These are phyloP conservation scores for Amylostereum areolatum DNA, from an alignment of 1,284 basidiomycete genomes.

Conservation along the genomic window DNA sequence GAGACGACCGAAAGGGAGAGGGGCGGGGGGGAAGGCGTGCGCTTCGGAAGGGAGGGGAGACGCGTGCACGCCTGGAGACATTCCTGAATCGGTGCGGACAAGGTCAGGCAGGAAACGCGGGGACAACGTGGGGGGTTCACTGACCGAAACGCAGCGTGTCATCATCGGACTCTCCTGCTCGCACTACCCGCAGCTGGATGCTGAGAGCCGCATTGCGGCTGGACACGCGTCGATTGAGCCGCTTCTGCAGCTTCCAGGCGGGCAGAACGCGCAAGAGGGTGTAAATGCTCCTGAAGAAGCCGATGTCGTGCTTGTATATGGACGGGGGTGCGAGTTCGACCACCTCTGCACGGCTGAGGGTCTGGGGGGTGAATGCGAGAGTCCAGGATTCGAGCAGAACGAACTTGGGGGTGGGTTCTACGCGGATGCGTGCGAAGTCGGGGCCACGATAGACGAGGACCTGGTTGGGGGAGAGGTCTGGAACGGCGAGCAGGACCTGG, in stretches of 20 bases:
- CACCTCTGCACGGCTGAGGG: constrained; percentile 22
- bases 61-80: constrained; percentile 32
- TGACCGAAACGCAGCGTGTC: constrained; percentile 35
- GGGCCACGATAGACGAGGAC: constrained; percentile 61
- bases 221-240: constrained; percentile 34
- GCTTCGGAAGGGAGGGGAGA: constrained; percentile 41
- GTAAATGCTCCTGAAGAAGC: constrained; percentile 70
- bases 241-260: constrained; percentile 61
- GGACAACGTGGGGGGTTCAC: constrained; percentile 7
- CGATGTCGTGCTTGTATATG: constrained; percentile 78
- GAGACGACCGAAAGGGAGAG: constrained; percentile 63
- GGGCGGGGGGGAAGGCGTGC: constrained; percentile 55
- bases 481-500: constrained; percentile 63
- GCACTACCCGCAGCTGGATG: constrained; percentile 45
- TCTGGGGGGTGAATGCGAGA: constrained; percentile 41
- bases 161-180: constrained; percentile 22
- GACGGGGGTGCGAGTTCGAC: constrained; percentile 60
- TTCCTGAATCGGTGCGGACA: constrained; percentile 25
- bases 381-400: constrained; percentile 74
- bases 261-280: constrained; percentile 66
- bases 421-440: constrained; percentile 50
- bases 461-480: constrained; percentile 61
- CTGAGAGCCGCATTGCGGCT: constrained; percentile 41
- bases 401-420: constrained; percentile 59
- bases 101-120: constrained; percentile 6